Evolutionary conservation across 805 yeast species (phyloP).

Genomic region (Starmerella cellae): DNA sequence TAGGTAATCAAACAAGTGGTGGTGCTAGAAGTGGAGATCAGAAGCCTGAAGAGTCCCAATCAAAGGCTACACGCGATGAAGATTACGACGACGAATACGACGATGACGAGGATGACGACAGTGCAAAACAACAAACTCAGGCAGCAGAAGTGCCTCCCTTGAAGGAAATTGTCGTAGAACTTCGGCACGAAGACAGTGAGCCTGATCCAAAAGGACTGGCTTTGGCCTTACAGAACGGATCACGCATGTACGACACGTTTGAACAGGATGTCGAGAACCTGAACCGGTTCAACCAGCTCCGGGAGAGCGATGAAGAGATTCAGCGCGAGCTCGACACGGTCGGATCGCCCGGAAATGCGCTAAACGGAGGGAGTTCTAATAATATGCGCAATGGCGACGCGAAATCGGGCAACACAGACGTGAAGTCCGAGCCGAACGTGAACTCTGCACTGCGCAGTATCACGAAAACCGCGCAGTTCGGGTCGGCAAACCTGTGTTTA

Average conservation of each 20-base stretch:
- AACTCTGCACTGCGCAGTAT: neutral
- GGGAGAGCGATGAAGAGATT: conserved; percentile 64
- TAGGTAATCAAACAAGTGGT: neutral
- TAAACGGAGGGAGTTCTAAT: neutral
- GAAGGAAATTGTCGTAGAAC: conserved; percentile 12
- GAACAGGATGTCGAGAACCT: conserved; percentile 56
- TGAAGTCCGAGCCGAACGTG: neutral
- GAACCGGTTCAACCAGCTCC: conserved; percentile 60
- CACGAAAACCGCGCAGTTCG: conserved; percentile 35
- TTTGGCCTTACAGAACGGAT: conserved; percentile 34
- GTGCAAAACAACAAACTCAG: no score
- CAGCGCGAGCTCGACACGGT: neutral
- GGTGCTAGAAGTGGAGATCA: no score
- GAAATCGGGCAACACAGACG: neutral
- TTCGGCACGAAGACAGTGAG: conserved; percentile 17
- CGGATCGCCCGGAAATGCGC: neutral
- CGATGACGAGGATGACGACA: conserved; percentile 32
- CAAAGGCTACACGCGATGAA: conserved; percentile 22
- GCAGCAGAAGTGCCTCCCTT: conserved; percentile 20
- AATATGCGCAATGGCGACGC: neutral
- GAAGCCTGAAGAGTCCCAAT: no score
- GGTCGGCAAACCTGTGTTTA: conserved; percentile 64
- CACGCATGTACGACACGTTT: conserved; percentile 51
- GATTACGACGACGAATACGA: conserved; percentile 31
- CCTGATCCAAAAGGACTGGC: conserved; percentile 16